These are phyloP conservation scores for Piloderma croceum DNA, from an alignment of 768 basidiomycete species.

Conservation along the genomic window DNA sequence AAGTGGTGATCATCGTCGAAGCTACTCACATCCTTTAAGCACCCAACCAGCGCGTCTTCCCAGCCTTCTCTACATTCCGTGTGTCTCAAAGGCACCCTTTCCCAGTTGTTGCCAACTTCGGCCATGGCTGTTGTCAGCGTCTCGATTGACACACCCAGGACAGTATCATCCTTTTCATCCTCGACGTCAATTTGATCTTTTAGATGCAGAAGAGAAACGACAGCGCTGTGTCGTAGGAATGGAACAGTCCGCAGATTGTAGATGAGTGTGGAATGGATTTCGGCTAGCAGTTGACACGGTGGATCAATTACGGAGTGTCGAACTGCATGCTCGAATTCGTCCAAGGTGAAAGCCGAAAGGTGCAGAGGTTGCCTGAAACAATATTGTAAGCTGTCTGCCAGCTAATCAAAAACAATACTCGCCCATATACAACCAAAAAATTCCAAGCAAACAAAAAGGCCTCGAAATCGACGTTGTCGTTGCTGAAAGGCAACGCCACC, in stretches of 20 bases:
- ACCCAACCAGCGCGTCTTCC: conserved; percentile 88
- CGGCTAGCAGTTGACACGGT: conserved; percentile 73
- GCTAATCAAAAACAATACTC: conserved; percentile 29
- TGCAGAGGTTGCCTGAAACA: conserved; percentile 71
- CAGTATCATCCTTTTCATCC: conserved; percentile 35
- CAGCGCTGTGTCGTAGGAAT: conserved; percentile 69
- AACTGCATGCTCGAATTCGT: conserved; percentile 86
- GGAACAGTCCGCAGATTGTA: conserved; percentile 83
- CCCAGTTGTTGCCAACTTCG: conserved; percentile 84
- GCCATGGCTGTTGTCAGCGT: conserved; percentile 64
- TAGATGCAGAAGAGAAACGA: conserved; percentile 52
- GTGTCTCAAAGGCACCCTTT: conserved; percentile 66
- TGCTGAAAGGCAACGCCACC: conserved; percentile 62
- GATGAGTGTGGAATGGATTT: conserved; percentile 85
- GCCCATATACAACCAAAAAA: conserved; percentile 93
- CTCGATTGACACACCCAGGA: conserved; percentile 56
- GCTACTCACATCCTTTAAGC: conserved; percentile 78
- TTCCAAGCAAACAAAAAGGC: conserved; percentile 90
- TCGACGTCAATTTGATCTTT: conserved; percentile 36
- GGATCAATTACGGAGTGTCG: conserved; percentile 67
- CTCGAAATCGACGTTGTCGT: conserved; percentile 64
- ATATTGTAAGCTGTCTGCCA: too few relatives aligned
- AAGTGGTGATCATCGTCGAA: not conserved
- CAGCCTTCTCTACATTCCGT: conserved; percentile 77
- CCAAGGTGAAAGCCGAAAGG: conserved; percentile 83